Evolutionary conservation across 2,329 filamentous ascomycete genomes (phyloP).

Genomic region (Keithomyces neogunnii): DNA sequence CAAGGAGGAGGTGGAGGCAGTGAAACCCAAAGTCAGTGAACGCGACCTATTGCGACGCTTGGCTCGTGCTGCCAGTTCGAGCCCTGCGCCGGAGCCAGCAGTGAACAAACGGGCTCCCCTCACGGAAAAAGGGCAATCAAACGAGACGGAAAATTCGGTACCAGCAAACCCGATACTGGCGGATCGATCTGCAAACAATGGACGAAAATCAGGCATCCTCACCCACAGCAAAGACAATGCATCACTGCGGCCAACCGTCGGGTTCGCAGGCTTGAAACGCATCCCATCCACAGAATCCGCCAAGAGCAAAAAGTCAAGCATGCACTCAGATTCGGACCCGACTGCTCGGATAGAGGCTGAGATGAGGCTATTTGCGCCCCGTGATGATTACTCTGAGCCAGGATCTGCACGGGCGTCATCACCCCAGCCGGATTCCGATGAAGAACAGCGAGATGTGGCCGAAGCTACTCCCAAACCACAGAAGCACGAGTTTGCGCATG

Average conservation of each 20-base stretch:
- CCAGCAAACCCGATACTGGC: slow-evolving; percentile 9
- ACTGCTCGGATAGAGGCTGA: slow-evolving; percentile 49
- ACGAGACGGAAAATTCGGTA: slow-evolving; percentile 3
- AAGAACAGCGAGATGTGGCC: slow-evolving; percentile 16
- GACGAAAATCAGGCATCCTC: slow-evolving; percentile 7
- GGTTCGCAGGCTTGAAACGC: slow-evolving; percentile 36
- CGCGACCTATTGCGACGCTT: slow-evolving; percentile 40
- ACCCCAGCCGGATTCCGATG: slow-evolving; percentile 21
- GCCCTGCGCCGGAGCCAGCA: slow-evolving; percentile 25
- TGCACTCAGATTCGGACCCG: slow-evolving; percentile 44
- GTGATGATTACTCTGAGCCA: slow-evolving; percentile 46
- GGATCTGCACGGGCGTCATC: slow-evolving; percentile 46
- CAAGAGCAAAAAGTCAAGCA: slow-evolving; percentile 39
- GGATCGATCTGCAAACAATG: slow-evolving; percentile 12
- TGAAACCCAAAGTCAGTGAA: slow-evolving; percentile 18
- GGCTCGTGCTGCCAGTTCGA: slow-evolving; percentile 38
- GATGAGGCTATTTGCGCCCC: slow-evolving; percentile 45
- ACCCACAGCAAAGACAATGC: slow-evolving; percentile 14
- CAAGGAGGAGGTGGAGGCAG: background rate
- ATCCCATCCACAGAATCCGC: slow-evolving; percentile 36
- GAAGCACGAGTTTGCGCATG: slow-evolving; percentile 36
- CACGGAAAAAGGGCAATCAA: background rate
- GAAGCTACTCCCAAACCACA: slow-evolving; percentile 40
- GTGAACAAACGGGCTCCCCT: slow-evolving; percentile 13
- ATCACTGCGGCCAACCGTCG: slow-evolving; percentile 32